Evolutionary conservation across 164 flowering plant species (phyloP), one percentile per base, ranked within the genome.

Genomic region (Annona squamosa): DNA sequence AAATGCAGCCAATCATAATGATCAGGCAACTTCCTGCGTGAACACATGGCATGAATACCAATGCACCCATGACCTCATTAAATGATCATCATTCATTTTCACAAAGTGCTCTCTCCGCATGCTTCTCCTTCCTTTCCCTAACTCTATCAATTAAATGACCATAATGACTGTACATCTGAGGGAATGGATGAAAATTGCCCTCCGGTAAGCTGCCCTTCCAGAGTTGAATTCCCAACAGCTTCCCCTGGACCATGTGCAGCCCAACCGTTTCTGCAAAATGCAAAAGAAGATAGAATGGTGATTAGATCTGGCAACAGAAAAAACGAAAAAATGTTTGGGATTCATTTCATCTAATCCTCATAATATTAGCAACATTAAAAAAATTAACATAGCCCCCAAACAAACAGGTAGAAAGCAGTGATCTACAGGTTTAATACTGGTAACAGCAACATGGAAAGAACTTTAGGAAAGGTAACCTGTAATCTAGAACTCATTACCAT

Each of bases 141-240:
- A 26, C 72, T 67, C 77, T 77, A 69, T 84, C 79, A 90, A 66
- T 87, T 87, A 85, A 78, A 88, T 77, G 86, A 89, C 98, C 98
- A 92, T 81, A 88, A 85, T 67, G 96, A 87, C 85, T 91, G 90
- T 85, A 86, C 93, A 88, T 91, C 90, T 42, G 68, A 76, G 68
- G 83, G 76, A 68, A 82, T 72, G 70, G 91, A 85, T 26, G 37
- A 26, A 84, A 84, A 87, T 63, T 84, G 76, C 63, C 93, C 87
- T 72, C 91, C 91, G 67, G 80, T 63, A 68, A 71, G 87, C 47
- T 90, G 84, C 79, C 79, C 86, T 12, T 72, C 75, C 43, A 63
- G 73, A 47, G 83, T 41, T 42, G 86, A 63, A 75, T 80, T 81
- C 47, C 84, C 87, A 63, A 77, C 59, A n/a, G 82, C 79, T 74